Evolutionary conservation across 371 early-diverging fungal species (phyloP).

Genomic region (Phascolomyces articulosus): DNA sequence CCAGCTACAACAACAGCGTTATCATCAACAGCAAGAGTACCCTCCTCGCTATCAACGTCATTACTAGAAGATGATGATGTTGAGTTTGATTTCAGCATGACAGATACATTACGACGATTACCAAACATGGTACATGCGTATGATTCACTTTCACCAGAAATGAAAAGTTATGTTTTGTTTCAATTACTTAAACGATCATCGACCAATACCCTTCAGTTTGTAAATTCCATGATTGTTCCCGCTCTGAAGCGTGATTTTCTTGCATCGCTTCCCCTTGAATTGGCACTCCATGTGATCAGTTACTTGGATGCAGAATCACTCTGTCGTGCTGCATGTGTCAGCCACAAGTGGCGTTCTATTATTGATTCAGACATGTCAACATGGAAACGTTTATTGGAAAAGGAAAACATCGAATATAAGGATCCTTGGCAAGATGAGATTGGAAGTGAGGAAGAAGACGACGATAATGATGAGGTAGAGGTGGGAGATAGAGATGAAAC

Average conservation of each 20-base stretch:
- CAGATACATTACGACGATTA: conserved; percentile 15
- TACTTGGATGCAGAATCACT: conserved; percentile 82
- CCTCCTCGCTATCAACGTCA: not conserved
- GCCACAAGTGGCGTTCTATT: conserved; percentile 72
- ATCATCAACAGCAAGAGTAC: not conserved
- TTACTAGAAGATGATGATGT: not conserved
- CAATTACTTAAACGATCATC: conserved; percentile 46
- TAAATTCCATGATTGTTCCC: conserved; percentile 78
- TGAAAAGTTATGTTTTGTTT: conserved; percentile 43
- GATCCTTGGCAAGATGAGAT: not conserved
- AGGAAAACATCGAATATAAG: conserved; percentile 45
- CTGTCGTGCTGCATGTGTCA: conserved; percentile 82
- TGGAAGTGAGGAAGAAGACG: not conserved
- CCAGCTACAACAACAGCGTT: not conserved
- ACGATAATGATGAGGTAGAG: not conserved
- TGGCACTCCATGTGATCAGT: conserved; percentile 74
- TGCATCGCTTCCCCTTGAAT: conserved; percentile 74
- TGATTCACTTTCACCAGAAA: conserved; percentile 32
- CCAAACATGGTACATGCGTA: conserved; percentile 35
- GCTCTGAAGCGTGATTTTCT: conserved; percentile 88
- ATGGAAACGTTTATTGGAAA: conserved; percentile 59
- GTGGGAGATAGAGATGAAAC: not conserved
- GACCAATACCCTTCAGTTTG: conserved; percentile 77
- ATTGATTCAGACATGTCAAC: conserved; percentile 76
- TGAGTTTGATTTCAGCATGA: conserved; percentile 1